A percentile compares a stretch with the other conserved stretches of the same genome.
These are phyloP conservation scores for Russula sp. DNA, from an alignment of 768 basidiomycete species.

Conservation along the genomic window DNA sequence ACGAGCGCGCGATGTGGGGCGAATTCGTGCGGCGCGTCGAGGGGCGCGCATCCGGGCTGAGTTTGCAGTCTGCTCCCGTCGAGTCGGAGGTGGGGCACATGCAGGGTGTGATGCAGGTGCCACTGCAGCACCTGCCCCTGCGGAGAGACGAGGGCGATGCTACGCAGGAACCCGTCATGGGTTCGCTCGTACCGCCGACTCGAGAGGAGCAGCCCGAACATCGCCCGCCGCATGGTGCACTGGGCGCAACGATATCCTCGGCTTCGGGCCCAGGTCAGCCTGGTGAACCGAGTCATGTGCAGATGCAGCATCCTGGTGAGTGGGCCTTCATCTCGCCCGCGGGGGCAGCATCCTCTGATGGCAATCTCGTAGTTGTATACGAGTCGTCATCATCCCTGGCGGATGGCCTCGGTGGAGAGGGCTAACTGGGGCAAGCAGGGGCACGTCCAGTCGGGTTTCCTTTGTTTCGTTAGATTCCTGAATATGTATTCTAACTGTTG, in stretches of 20 bases:
- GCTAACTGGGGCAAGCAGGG: background rate
- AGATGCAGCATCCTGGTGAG: constrained; percentile 20
- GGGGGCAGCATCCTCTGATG: background rate
- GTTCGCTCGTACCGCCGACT: constrained; percentile 28
- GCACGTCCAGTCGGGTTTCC: background rate
- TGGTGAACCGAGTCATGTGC: constrained; percentile 17
- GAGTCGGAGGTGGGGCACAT: constrained; percentile 17
- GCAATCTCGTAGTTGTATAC: constrained; percentile 13
- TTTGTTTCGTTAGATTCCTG: background rate
- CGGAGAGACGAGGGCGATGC: constrained; percentile 22
- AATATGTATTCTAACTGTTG: constrained; percentile 10
- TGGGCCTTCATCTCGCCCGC: background rate
- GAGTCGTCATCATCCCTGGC: constrained; percentile 21
- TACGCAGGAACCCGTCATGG: constrained; percentile 28
- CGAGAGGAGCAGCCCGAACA: constrained; percentile 23
- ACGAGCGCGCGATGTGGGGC: constrained; percentile 60
- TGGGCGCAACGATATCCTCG: constrained; percentile 10
- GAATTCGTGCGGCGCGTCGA: constrained; percentile 62
- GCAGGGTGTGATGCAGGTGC: constrained; percentile 21
- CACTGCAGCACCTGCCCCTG: constrained; percentile 16
- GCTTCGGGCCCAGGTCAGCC: constrained; percentile 14
- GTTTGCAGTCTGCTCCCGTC: constrained; percentile 18
- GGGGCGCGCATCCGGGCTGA: constrained; percentile 33
- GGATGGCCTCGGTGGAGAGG: constrained; percentile 22
- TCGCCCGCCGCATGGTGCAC: constrained; percentile 6